These are phyloP conservation scores for Termitomyces sp. DNA, from an alignment of 768 basidiomycete species.

Conservation along the genomic window DNA sequence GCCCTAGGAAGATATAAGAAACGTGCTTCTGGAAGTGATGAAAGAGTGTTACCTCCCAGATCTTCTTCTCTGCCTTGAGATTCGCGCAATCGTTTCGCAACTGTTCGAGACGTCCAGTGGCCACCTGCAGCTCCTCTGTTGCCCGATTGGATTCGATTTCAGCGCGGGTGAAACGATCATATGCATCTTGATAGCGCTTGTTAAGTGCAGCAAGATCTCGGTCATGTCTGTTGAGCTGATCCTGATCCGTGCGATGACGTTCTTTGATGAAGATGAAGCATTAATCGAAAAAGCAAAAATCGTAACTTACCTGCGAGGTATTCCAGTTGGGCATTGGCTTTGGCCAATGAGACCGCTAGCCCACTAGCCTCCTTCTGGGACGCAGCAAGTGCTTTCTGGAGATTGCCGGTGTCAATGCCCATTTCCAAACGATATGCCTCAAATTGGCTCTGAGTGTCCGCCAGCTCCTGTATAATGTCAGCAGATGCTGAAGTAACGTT, in stretches of 20 bases:
- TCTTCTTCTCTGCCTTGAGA: conserved; percentile 88
- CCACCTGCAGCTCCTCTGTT: conserved; percentile 56
- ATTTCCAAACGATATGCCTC: conserved; percentile 79
- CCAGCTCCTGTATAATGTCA: conserved; percentile 55
- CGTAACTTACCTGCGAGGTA: conserved; percentile 59
- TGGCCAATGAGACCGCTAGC: conserved; percentile 66
- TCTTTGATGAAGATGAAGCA: conserved; percentile 34
- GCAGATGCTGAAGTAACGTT: conserved; percentile 6
- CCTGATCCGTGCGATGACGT: conserved; percentile 65
- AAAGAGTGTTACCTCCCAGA: conserved; percentile 66
- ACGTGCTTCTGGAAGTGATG: neutral
- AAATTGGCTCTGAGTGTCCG: conserved; percentile 73
- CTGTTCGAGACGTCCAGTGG: conserved; percentile 63
- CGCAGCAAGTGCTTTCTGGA: conserved; percentile 63
- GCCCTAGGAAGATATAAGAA: conserved; percentile 38
- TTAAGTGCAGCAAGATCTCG: conserved; percentile 62
- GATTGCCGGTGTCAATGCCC: conserved; percentile 63
- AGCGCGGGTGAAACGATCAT: conserved; percentile 66
- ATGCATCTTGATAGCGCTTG: conserved; percentile 67
- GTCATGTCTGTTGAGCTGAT: conserved; percentile 56
- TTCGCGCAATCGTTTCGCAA: conserved; percentile 83
- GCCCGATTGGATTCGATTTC: conserved; percentile 73
- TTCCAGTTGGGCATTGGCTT: conserved; percentile 79
- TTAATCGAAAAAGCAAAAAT: conserved; percentile 1
- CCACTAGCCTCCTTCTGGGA: conserved; percentile 67